Conservation (phyloP, 140 eudicot species). For the Flaveria floridana region DNA sequence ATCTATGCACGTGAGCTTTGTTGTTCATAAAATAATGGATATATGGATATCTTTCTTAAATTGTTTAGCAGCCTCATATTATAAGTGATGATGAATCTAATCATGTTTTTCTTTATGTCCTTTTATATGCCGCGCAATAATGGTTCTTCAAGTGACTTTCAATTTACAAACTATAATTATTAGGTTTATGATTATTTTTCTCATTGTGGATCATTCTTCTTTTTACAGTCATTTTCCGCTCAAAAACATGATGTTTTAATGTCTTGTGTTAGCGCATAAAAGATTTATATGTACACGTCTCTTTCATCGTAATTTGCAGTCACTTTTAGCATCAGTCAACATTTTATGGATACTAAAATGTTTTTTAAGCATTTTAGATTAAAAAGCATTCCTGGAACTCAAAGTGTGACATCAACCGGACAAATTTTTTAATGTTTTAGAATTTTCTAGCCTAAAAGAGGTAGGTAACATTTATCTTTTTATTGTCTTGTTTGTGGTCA, state of each 20-base stretch:
- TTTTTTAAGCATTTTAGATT: conserved; percentile 13
- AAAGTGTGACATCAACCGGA: conserved; percentile 8
- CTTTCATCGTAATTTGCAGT: conserved; percentile 10
- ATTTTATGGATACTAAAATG: background rate
- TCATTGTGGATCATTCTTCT: background rate
- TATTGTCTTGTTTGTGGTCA: conserved; percentile 9
- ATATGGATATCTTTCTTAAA: background rate
- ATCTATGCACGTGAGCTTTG: background rate
- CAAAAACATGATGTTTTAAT: conserved; percentile 7
- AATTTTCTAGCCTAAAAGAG: conserved; percentile 16
- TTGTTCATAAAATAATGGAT: background rate
- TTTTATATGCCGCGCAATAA: background rate
- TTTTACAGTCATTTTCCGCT: conserved; percentile 15
- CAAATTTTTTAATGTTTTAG: background rate
- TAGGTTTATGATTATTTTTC: background rate
- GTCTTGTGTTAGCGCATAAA: conserved; percentile 20
- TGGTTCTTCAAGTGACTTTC: background rate
- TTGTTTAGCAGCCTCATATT: background rate
- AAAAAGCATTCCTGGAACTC: conserved; percentile 30
- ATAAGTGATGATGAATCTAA: background rate
- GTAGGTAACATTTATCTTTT: conserved; percentile 25
- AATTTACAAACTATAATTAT: background rate
- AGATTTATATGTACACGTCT: conserved; percentile 12
- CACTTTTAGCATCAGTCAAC: background rate
- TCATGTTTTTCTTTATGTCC: background rate